Evolutionary conservation across 768 basidiomycete species (phyloP).

Genomic region (Naganishia friedmannii): DNA sequence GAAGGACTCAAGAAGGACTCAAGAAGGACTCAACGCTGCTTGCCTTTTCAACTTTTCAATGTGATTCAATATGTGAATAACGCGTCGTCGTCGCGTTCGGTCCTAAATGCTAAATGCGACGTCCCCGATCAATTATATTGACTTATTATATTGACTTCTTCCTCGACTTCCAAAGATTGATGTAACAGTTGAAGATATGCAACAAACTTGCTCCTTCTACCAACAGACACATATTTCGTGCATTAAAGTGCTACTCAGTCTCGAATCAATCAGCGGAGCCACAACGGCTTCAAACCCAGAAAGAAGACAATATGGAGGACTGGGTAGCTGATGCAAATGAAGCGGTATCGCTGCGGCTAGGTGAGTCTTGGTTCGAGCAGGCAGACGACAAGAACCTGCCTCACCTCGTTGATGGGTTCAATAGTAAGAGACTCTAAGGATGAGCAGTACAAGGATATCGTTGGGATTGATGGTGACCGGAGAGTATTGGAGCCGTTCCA

Average conservation of each 20-base stretch:
- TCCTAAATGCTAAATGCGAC: too few species aligned
- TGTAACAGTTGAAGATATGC: too few species aligned
- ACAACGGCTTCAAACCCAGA: background rate
- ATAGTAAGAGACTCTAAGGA: slow-evolving; percentile 17
- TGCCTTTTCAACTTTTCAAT: background rate
- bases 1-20: too few species aligned
- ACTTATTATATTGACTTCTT: too few species aligned
- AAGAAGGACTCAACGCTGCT: too few species aligned
- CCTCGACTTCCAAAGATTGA: too few species aligned
- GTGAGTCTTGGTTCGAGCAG: background rate
- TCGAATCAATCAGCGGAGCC: background rate
- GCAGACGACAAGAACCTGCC: background rate
- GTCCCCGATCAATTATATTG: too few species aligned
- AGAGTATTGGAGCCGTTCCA: slow-evolving; percentile 67
- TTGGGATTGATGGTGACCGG: slow-evolving; percentile 14
- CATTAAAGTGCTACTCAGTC: background rate
- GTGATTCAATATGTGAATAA: too few species aligned
- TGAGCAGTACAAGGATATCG: slow-evolving; percentile 16
- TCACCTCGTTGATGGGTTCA: background rate
- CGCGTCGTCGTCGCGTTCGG: too few species aligned
- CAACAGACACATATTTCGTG: background rate
- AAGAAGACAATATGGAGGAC: slow-evolving; percentile 6
- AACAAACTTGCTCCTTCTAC: background rate
- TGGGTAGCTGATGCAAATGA: slow-evolving; percentile 23
- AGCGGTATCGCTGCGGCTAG: slow-evolving; percentile 13